Evolutionary conservation across 768 basidiomycete species (phyloP).

Genomic region (Hygrophorus pudorinus): DNA sequence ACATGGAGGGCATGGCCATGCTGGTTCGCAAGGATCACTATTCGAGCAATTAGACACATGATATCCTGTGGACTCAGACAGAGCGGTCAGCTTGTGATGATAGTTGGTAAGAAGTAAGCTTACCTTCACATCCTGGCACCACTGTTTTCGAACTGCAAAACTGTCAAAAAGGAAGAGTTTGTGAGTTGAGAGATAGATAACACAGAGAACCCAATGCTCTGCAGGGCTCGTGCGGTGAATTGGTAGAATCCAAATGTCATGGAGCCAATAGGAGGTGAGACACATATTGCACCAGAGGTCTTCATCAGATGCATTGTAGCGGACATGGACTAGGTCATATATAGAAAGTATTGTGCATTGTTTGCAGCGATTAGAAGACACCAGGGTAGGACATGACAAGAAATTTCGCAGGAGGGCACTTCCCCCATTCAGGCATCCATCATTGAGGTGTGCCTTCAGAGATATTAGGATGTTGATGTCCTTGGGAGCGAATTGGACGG

Average conservation of each 20-base stretch:
- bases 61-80: slow-evolving; percentile 4
- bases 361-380: not conserved
- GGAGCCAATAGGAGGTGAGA: slow-evolving; percentile 18
- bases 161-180: slow-evolving; percentile 24
- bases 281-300: slow-evolving; percentile 14
- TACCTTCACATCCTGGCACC: slow-evolving; percentile 8
- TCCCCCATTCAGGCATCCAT: slow-evolving; percentile 17
- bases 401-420: slow-evolving; percentile 13
- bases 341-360: slow-evolving; percentile 12
- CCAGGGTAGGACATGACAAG: not conserved
- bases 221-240: slow-evolving; percentile 17
- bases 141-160: slow-evolving; percentile 9
- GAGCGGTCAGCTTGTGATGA: not conserved
- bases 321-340: slow-evolving; percentile 12
- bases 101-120: not conserved
- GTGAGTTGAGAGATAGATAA: slow-evolving; percentile 5
- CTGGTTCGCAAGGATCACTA: slow-evolving; percentile 8
- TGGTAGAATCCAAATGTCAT: slow-evolving; percentile 25
- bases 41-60: slow-evolving; percentile 7
- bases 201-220: slow-evolving; percentile 26
- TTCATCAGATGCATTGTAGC: slow-evolving; percentile 9
- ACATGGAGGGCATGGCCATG: slow-evolving; percentile 4
- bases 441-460: slow-evolving; percentile 11
- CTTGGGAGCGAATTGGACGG: slow-evolving; percentile 2
- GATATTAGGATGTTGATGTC: slow-evolving; percentile 9